Evolutionary conservation across 345 rosid species (phyloP).

Genomic region (Citrus reticulata): DNA sequence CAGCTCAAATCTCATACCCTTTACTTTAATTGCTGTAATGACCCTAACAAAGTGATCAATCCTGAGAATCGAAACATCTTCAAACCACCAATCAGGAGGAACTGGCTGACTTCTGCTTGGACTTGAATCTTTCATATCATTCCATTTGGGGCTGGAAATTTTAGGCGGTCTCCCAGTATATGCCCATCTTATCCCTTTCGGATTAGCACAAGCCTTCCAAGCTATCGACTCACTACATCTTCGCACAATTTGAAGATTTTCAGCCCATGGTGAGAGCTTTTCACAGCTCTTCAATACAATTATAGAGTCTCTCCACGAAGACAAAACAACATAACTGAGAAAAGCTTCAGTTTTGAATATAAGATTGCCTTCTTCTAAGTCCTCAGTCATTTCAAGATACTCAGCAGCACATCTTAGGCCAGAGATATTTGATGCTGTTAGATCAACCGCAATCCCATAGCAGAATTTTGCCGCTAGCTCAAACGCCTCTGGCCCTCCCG

Average conservation of each 20-base stretch:
- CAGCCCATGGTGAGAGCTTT: conserved; percentile 94
- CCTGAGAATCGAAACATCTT: conserved; percentile 89
- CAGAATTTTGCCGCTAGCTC: conserved; percentile 96
- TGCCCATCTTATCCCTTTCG: conserved; percentile 92
- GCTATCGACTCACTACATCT: conserved; percentile 98
- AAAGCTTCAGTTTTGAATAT: conserved; percentile 98
- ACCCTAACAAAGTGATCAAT: conserved; percentile 95
- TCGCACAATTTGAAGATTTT: conserved; percentile 91
- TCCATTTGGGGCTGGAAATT: conserved; percentile 84
- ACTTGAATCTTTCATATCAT: conserved; percentile 67
- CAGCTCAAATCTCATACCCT: conserved; percentile 90
- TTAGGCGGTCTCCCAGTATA: conserved; percentile 69
- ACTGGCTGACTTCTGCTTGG: conserved; percentile 76
- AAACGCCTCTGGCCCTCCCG: conserved; percentile 86
- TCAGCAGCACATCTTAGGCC: conserved; percentile 91
- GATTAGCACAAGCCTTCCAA: conserved; percentile 98
- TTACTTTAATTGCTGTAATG: conserved; percentile 89
- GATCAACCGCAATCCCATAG: conserved; percentile 89
- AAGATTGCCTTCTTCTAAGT: conserved; percentile 93
- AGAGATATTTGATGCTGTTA: conserved; percentile 86
- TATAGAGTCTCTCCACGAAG: conserved; percentile 97
- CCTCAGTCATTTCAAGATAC: conserved; percentile 99
- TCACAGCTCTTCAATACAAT: conserved; percentile 87
- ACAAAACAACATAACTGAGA: conserved; percentile 88
- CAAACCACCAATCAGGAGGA: conserved; percentile 99